phyloP scores from a whole-genome alignment of 1,284 basidiomycete species.

The Ganoderma sinense region DNA sequence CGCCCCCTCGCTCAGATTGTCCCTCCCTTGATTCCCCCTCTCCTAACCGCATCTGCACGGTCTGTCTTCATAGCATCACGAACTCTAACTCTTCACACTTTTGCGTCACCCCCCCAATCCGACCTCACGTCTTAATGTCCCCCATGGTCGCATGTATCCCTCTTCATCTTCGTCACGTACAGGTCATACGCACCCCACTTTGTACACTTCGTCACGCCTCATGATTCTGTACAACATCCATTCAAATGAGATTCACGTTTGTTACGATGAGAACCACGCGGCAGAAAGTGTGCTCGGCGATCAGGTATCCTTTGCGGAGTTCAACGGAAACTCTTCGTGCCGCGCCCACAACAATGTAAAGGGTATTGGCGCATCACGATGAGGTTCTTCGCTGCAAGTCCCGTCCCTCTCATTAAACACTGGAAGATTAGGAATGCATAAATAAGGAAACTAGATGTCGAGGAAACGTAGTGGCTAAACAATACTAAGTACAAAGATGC shows the following conservation, averaged over 20 bases:
- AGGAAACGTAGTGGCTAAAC: background rate
- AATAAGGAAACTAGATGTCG: background rate
- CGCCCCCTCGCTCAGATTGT: background rate
- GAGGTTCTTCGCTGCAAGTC: background rate
- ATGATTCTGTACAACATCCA: constrained; percentile 24
- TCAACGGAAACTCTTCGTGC: background rate
- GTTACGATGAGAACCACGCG: constrained; percentile 6
- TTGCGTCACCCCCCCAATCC: background rate
- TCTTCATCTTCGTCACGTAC: constrained; percentile 25
- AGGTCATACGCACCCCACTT: constrained; percentile 28
- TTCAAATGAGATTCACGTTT: constrained; percentile 28
- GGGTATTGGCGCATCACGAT: background rate
- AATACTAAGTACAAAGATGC: background rate
- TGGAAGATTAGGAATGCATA: background rate
- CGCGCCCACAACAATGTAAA: background rate
- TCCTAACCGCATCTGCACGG: constrained; percentile 13
- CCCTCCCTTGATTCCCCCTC: constrained; percentile 1
- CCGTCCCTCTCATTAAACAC: background rate
- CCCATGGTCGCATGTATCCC: constrained; percentile 13
- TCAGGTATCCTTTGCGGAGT: background rate
- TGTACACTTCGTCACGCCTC: constrained; percentile 22
- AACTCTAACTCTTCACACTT: constrained; percentile 14
- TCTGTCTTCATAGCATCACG: constrained; percentile 21
- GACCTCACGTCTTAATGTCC: background rate
- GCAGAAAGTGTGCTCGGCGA: background rate